Evolutionary conservation across 2,329 filamentous ascomycete genomes (phyloP).

Genomic region (Pseudogymnoascus sp.): DNA sequence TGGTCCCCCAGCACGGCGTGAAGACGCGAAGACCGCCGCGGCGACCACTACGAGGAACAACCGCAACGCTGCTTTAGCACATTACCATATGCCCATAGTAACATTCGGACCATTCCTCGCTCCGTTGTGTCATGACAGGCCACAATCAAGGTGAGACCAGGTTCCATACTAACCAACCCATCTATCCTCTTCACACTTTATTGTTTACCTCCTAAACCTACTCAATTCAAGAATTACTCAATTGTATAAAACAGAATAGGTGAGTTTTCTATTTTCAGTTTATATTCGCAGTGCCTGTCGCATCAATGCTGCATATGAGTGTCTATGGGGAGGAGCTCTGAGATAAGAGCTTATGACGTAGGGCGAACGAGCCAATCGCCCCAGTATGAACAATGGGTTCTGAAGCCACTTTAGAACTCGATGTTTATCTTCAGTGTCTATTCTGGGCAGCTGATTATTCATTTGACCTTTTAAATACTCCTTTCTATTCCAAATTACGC

Average conservation of each 20-base stretch:
- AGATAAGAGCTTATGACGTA: conserved; percentile 6
- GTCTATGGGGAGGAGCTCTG: not conserved
- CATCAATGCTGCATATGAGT: not conserved
- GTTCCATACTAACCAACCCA: not conserved
- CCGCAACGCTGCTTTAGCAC: not conserved
- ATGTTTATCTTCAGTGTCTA: not conserved
- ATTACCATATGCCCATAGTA: not conserved
- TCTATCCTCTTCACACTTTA: not conserved
- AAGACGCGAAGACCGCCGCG: not conserved
- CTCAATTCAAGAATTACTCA: not conserved
- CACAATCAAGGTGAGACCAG: conserved; percentile 3
- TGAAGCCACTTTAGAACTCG: not conserved
- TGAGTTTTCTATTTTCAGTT: not conserved
- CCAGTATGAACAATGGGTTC: not conserved
- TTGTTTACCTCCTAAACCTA: not conserved
- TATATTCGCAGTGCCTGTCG: not conserved
- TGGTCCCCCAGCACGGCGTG: not conserved
- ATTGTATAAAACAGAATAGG: not conserved
- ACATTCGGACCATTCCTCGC: not conserved
- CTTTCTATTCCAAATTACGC: not conserved
- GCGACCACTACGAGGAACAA: not conserved
- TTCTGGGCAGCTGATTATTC: not conserved
- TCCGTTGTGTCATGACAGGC: not conserved
- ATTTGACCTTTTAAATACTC: not conserved
- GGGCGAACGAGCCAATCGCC: not conserved